Percentiles rank a stretch among this genome's conserved stretches.
Conservation (phyloP, 495 filamentous ascomycete genomes). For the Tuber magnatum region DNA sequence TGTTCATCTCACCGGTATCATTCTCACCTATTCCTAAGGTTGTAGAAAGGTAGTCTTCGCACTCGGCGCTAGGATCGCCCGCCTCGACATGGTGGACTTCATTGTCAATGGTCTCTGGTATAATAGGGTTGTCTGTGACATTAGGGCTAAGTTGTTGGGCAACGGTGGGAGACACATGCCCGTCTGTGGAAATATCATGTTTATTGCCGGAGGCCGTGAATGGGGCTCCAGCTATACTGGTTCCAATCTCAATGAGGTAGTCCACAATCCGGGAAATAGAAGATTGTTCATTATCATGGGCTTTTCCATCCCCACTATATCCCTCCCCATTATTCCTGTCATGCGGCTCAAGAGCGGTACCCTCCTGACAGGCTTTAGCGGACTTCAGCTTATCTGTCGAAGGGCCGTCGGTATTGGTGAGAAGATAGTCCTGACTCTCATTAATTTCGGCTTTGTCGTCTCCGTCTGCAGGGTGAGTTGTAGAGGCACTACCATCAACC, state of each 20-base stretch:
- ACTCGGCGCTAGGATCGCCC: not conserved
- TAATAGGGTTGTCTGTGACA: not conserved
- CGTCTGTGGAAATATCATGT: not conserved
- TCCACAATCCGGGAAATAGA: not conserved
- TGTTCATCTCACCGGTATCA: not conserved
- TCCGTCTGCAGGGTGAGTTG: not conserved
- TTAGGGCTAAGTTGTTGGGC: not conserved
- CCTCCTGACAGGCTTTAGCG: not conserved
- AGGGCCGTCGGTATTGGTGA: not conserved
- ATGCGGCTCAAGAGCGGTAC: not conserved
- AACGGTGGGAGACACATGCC: not conserved
- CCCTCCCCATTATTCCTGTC: not conserved
- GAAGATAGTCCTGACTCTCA: not conserved
- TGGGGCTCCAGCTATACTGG: not conserved
- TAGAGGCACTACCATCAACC: not conserved
- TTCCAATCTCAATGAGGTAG: not conserved
- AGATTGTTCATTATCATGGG: not conserved
- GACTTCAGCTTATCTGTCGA: not conserved
- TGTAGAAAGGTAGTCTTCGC: not conserved
- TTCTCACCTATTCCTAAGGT: not conserved
- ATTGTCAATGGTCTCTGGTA: not conserved
- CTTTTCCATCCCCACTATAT: not conserved
- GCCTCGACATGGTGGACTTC: not conserved
- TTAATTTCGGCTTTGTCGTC: not conserved
- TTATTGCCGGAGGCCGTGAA: not conserved